Base-by-base conservation (phyloP, 1,284 basidiomycete species). In the Naganishia sp. region DNA sequence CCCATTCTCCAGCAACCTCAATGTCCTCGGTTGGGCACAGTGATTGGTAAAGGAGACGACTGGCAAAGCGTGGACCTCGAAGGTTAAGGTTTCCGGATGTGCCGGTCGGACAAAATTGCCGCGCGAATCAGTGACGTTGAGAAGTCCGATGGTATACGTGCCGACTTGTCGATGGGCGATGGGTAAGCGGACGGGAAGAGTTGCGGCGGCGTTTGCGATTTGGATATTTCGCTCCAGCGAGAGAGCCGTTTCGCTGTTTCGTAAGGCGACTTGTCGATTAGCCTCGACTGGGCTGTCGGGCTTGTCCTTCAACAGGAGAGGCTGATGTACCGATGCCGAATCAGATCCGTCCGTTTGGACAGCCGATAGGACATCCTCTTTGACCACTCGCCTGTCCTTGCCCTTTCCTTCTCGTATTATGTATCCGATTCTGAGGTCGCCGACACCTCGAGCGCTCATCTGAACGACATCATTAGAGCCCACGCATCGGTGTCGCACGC, bases 351-450 rank as follows among this genome's bases (percentile, higher is more conserved):
- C 83, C 47, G 85, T 86, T 75, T 92, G 89, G 63, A 94, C 92
- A 1, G 90, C 90, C 75, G 93, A 90, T 11, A 93, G 89, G 32
- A 88, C 80, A 65, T 89, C 90, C 50, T 84, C 81, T 72, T 91
- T 87, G 58, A 64, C 54, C 21, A 66, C 45, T 50, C 82, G 81
- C 66, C 82, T 81, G 47, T 85, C 84, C 72, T 88, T 84, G 65
- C 58, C 58, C 39, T 51, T 61, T 3, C 87, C 78, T 50, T 86
- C 84, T 73, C 41, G 18, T 9, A 62, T 87, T 72, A 85, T 83
- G 90, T 90, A 94, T 46, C 85, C 84, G 55, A 92, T 82, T 72
- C 85, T 88, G 69, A 94, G 82, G 5, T 91, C 88, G 23, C 90
- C 88, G 1, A 92, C 87, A 7, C 92, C 92, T 67, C 82, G 83